Base-by-base conservation (phyloP, 2,329 filamentous ascomycete genomes). In the Penicillium sp. region DNA sequence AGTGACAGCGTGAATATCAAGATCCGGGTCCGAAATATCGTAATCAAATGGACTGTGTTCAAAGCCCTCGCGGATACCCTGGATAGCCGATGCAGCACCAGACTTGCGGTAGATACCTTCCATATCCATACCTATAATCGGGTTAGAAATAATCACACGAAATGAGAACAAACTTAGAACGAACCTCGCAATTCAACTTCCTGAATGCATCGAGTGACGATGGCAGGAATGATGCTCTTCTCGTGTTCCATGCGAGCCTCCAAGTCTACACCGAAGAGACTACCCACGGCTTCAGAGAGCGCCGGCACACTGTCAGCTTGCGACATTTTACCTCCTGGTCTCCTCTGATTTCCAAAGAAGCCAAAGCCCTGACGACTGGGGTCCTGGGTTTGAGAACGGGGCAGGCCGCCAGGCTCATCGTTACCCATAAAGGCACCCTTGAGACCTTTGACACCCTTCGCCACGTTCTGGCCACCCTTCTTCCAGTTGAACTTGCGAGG, bases 401-500 rank as follows among this genome's bases (percentile, higher is more conserved):
- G 69, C 43, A 75, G 43, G 59, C 69, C 55, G 57, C 67, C 53
- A 39, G 53, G 59, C 45, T 59, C 61, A 46, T 45, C 43, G 27
- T 37, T 45, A 37, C 50, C 50, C 50, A 88, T 89, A 58, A 97
- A 96, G 6, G 93, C 93, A 54, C 92, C 91, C 75, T 96, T 96
- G 74, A 98, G 87, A 52, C 93, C 92, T 79, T 97, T 97, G 51
- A 98, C 90, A 70, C 93, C 93, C 75, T 97, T 96, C 27, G 93
- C 93, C 67, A 98, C 88, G 55, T 91, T 93, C 77, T 96, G 93
- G 39, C 91, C 91, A 39, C 92, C 92, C 80, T 96, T 96, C 83
- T 97, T 96, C 93, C 95, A 98, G 78, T 96, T 96, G 78, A 97
- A 97, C 75, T 97, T 98, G 80, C 92, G 96, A 53, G 89, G 87